Evolutionary conservation across 495 filamentous ascomycete genomes (phyloP).

Genomic region (Penicillium goetzii): DNA sequence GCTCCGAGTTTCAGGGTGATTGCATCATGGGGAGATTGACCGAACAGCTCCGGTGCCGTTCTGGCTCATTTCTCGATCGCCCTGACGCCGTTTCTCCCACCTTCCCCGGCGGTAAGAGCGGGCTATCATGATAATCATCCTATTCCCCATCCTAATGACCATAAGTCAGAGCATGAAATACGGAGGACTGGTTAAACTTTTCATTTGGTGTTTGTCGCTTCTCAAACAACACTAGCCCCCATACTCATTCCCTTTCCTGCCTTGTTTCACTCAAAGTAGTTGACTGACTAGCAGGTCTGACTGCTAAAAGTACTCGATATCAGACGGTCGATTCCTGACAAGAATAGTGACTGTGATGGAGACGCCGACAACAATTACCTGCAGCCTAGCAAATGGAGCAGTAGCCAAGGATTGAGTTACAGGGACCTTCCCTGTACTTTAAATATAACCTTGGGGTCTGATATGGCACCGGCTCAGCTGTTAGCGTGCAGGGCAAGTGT

Average conservation of each 20-base stretch:
- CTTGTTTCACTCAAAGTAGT: not conserved
- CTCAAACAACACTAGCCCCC: not conserved
- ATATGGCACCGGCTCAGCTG: conserved; percentile 2
- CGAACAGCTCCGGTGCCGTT: conserved; percentile 25
- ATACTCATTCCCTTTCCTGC: not conserved
- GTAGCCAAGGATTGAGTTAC: not conserved
- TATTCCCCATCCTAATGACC: not conserved
- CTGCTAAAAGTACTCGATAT: not conserved
- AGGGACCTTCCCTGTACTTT: conserved; percentile 22
- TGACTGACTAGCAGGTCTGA: not conserved
- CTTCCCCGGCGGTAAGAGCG: conserved; percentile 20
- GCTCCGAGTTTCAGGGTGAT: conserved; percentile 35
- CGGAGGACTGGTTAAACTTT: not conserved
- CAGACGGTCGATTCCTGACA: not conserved
- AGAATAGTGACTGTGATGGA: not conserved
- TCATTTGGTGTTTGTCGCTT: not conserved
- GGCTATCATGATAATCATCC: not conserved
- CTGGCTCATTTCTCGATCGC: conserved; percentile 15
- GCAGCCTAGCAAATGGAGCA: conserved; percentile 2
- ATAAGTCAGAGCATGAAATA: not conserved
- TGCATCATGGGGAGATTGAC: conserved; percentile 17
- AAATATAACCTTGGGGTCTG: conserved; percentile 11
- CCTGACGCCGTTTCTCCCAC: not conserved
- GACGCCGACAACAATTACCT: not conserved
- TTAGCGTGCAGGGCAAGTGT: conserved; percentile 2